Percentiles rank a stretch among this genome's conserved stretches.
phyloP scores from a whole-genome alignment of 345 rosid species.

The Acer negundo region DNA sequence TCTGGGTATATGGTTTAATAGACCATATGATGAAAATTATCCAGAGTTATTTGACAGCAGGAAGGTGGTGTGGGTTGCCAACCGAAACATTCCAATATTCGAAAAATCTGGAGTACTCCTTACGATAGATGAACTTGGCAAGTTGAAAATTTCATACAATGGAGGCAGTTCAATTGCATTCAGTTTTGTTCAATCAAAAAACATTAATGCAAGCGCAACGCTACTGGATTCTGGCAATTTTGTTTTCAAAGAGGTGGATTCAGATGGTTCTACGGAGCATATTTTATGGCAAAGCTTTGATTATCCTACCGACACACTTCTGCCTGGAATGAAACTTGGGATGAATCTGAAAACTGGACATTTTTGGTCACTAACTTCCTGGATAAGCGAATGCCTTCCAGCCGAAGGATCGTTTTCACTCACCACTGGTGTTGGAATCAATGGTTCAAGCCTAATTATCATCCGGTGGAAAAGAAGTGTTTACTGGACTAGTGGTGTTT shows the following conservation, averaged over 20 bases:
- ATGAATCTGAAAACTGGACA: background rate
- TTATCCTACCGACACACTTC: conserved; percentile 28
- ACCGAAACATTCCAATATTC: background rate
- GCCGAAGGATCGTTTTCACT: conserved; percentile 22
- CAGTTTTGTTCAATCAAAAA: background rate
- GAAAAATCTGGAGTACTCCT: conserved; percentile 14
- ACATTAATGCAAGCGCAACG: background rate
- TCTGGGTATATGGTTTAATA: conserved; percentile 24
- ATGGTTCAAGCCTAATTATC: background rate
- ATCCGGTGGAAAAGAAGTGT: conserved; percentile 20
- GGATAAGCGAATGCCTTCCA: background rate
- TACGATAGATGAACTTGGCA: conserved; percentile 3
- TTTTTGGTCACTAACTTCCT: conserved; percentile 10
- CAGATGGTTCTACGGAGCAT: conserved; percentile 15
- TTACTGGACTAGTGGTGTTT: conserved; percentile 21
- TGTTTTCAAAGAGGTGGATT: conserved; percentile 5
- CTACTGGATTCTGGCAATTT: conserved; percentile 23
- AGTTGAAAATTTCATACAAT: conserved; percentile 3
- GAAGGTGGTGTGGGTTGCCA: conserved; percentile 25
- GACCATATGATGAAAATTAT: background rate
- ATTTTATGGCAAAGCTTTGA: conserved; percentile 36
- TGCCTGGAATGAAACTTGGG: conserved; percentile 35
- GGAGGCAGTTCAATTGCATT: background rate
- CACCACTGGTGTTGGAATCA: conserved; percentile 14
- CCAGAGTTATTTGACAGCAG: background rate